Percentiles rank a stretch among this genome's conserved stretches.
Evolutionary conservation across 2,329 filamentous ascomycete species (phyloP).

Genomic region (Pseudogymnoascus sp.): DNA sequence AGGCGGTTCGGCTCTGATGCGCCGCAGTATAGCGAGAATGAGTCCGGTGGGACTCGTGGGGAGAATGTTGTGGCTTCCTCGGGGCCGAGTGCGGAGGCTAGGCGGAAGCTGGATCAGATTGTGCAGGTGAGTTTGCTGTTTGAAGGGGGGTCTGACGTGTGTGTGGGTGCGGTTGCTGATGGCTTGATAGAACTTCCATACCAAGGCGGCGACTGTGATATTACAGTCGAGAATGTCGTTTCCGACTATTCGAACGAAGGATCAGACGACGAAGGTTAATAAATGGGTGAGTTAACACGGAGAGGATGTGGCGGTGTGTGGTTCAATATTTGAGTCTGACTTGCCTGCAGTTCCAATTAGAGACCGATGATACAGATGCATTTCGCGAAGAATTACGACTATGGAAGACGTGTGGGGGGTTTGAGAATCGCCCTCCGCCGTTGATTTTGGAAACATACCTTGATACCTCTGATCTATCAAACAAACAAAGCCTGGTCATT

Average conservation of each 20-base stretch:
- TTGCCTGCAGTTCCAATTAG: constrained; percentile 72
- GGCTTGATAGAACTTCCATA: constrained; percentile 69
- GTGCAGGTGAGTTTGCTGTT: constrained; percentile 57
- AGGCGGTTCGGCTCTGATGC: constrained; percentile 36
- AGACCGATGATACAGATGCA: constrained; percentile 85
- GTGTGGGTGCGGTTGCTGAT: constrained; percentile 21
- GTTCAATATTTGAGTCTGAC: background rate
- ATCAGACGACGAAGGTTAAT: constrained; percentile 58
- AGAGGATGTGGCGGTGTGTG: background rate
- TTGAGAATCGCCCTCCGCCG: constrained; percentile 68
- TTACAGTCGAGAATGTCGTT: constrained; percentile 72
- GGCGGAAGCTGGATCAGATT: constrained; percentile 83
- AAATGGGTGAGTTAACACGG: constrained; percentile 63
- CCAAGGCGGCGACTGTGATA: constrained; percentile 77
- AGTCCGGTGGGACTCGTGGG: constrained; percentile 39
- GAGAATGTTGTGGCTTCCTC: constrained; percentile 33
- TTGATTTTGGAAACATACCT: constrained; percentile 87
- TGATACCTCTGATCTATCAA: constrained; percentile 67
- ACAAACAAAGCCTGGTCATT: constrained; percentile 79
- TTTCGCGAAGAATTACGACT: constrained; percentile 70
- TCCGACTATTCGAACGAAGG: constrained; percentile 41
- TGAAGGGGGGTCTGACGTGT: constrained; percentile 1
- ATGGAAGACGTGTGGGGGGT: constrained; percentile 74
- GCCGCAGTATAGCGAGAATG: constrained; percentile 42
- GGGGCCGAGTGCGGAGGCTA: constrained; percentile 54